Base-by-base conservation (phyloP, 2,329 filamentous ascomycete species). In the Trichophyton equinum region DNA sequence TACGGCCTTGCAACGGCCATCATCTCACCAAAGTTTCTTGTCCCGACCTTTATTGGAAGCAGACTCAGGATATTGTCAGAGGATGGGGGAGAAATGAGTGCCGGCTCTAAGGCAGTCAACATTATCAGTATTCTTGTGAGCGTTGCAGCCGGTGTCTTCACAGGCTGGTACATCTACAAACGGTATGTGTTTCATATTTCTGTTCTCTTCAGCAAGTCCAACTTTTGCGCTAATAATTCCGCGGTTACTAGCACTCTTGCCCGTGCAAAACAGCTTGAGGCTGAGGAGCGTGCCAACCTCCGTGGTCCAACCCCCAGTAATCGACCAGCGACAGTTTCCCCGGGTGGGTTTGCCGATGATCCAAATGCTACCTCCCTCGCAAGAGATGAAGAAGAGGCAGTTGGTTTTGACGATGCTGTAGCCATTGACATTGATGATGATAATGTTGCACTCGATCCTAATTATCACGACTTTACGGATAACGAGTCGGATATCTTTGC, bases 31-130 rank as follows among this genome's bases (percentile, higher is more conserved):
- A 99, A 97, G 70, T 79, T 99, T 18, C 79, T 97, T 62, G 85
- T 99, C 58, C 89, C 95, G 71, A 84, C 95, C 67, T 99, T 96
- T 75, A 90, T 99, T 68, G 94, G 94, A 63, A 86, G 83, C 69
- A 83, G 91, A 60, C 78, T 99, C 15, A 90, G 89, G 51, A 79
- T 86, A 59, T 83, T 99, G 38, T 89, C 88, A n/a, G 88, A 95
- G 68, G 82, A 84, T 61, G 88, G 86, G 64, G 89, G 89, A 70
- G 82, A 87, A 66, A 96, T 97, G 92, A 85, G 88, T 63, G 75
- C 81, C 2, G 80, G 81, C 64, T 88, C 89, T 64, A 94, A 91
- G 72, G 80, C 84, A 30, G 78, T 97, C 68, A 95, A 94, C 74
- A 96, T 95, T 72, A 73, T 86, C 25, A 87, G 85, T 75, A 96